Evolutionary conservation across 345 rosid genomes (phyloP), one percentile per base, ranked within the genome.

Genomic region (Pugionium cornutum): DNA sequence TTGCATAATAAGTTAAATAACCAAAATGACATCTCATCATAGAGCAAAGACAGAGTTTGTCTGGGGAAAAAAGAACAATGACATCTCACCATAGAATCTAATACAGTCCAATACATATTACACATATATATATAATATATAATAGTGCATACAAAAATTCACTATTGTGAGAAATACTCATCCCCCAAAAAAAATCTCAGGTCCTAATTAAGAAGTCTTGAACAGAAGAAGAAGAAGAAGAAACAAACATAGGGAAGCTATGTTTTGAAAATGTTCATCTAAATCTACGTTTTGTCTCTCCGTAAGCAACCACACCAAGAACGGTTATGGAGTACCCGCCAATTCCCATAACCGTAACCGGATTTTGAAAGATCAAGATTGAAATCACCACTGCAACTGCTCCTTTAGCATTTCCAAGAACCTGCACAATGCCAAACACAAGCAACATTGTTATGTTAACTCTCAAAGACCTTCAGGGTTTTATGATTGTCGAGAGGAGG

Each of bases 361-460:
- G 98, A 29, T 92, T 92, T 75, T 81, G 79, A 79, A 89, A 89
- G 61, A 92, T 77, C 64, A 92, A 78, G 8, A 89, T 85, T 2
- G 97, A 92, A 53, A 92, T 86, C 39, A 88, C 97, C 41, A 88
- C 96, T 6, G 98, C 97, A 41, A 89, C 95, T 18, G 97, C 99
- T 34, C 97, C 99, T 78, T 92, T 92, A 6, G 98, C 97, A 66
- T 89, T 89, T 61, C 98, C 98, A 59, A 92, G 74, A 33, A 92
- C 97, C 98, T 92, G 82, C 37, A 53, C 28, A 32, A 44, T 31
- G 11, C 45, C 5, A 5, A 40, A 47, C 31, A 47, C 29, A 36
- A 55, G 6, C 43, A 54, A 53, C 46, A 69, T 58, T 34, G n/a
- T 9, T 10, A n/a, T 7, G 41, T 59, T 7, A 51, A 41, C 6